These are phyloP conservation scores for Penicillium sp. DNA, from an alignment of 2,329 filamentous ascomycete genomes.

Conservation along the genomic window DNA sequence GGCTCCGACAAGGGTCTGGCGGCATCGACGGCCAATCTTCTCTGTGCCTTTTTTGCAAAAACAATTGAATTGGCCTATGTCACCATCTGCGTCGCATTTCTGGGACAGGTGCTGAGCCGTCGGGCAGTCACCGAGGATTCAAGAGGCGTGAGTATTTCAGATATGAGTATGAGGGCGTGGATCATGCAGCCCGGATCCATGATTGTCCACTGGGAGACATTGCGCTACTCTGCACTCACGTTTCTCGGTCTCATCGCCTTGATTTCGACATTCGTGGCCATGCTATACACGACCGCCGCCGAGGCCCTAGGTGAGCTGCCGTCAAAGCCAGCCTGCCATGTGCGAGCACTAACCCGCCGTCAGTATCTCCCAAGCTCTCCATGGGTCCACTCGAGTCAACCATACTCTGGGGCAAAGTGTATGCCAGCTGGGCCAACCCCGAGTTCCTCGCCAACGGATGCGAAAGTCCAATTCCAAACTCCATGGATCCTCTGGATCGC, in stretches of 20 bases:
- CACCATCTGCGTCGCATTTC: slow-evolving; percentile 67
- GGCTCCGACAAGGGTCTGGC: slow-evolving; percentile 46
- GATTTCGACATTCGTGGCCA: slow-evolving; percentile 59
- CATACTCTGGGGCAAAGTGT: slow-evolving; percentile 54
- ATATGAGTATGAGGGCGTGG: slow-evolving; percentile 74
- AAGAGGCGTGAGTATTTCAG: slow-evolving; percentile 65
- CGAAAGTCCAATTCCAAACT: slow-evolving; percentile 53
- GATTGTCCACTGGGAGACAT: slow-evolving; percentile 61
- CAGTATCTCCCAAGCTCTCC: slow-evolving; percentile 65
- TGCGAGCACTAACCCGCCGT: background rate
- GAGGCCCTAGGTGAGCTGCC: slow-evolving; percentile 55
- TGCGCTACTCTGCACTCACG: slow-evolving; percentile 60
- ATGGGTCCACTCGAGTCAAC: slow-evolving; percentile 50
- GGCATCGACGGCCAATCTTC: slow-evolving; percentile 60
- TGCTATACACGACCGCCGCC: slow-evolving; percentile 71
- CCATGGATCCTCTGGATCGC: slow-evolving; percentile 38
- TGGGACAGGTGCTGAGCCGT: slow-evolving; percentile 70
- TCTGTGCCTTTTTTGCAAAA: slow-evolving; percentile 68
- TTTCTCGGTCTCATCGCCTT: slow-evolving; percentile 61
- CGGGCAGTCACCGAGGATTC: slow-evolving; percentile 58
- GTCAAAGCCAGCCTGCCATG: too few relatives aligned
- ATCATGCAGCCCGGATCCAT: slow-evolving; percentile 67
- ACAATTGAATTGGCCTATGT: slow-evolving; percentile 73
- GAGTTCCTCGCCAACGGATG: slow-evolving; percentile 54
- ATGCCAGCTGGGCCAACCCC: slow-evolving; percentile 59